phyloP scores from a whole-genome alignment of 768 basidiomycete genomes.

The Termitomyces sp. region DNA sequence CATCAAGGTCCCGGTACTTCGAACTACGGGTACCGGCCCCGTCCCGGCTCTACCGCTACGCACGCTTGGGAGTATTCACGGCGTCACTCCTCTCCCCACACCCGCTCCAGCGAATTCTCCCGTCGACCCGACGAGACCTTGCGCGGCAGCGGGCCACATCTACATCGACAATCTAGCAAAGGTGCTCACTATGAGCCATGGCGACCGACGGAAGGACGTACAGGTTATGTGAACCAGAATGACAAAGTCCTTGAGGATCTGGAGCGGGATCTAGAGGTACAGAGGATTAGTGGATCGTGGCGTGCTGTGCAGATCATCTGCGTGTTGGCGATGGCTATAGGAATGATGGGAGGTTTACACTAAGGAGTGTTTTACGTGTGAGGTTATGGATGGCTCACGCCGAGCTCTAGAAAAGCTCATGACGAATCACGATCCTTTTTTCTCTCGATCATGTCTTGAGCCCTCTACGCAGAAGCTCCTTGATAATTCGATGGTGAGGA shows the following conservation, averaged over 20 bases:
- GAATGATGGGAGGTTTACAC: constrained; percentile 15
- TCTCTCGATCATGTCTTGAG: not conserved
- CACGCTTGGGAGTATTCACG: constrained; percentile 35
- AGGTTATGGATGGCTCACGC: not conserved
- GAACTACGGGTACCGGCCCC: constrained; percentile 22
- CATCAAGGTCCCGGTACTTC: constrained; percentile 17
- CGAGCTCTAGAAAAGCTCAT: not conserved
- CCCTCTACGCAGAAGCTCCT: not conserved
- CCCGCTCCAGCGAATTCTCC: constrained; percentile 13
- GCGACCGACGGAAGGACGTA: not conserved
- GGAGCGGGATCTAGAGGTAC: constrained; percentile 16
- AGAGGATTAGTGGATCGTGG: constrained; percentile 21
- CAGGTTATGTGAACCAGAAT: constrained; percentile 13
- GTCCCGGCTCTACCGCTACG: constrained; percentile 23
- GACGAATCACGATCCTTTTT: not conserved
- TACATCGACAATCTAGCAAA: not conserved
- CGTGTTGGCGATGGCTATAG: constrained; percentile 17
- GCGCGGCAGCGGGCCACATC: not conserved
- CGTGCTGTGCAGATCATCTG: constrained; percentile 26
- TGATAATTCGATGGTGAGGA: not conserved
- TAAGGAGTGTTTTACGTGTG: not conserved
- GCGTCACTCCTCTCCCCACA: constrained; percentile 17
- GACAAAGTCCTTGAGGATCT: constrained; percentile 21
- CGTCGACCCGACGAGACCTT: constrained; percentile 10
- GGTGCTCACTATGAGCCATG: constrained; percentile 13